phyloP scores from a whole-genome alignment of 495 filamentous ascomycete genomes.

The Annulohypoxylon moriforme region DNA sequence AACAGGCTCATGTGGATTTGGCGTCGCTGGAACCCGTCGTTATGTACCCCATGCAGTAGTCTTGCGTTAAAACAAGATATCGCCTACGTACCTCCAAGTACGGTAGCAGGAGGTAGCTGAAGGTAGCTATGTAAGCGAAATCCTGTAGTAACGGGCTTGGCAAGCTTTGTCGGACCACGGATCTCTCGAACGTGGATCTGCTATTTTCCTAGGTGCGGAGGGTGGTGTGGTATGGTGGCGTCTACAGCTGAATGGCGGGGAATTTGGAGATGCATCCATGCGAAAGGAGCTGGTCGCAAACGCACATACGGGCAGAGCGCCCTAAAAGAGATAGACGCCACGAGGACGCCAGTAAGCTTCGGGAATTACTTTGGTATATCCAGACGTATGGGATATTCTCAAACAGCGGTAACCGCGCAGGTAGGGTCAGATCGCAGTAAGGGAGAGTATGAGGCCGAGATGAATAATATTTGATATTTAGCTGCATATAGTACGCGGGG shows the following conservation, averaged over 20 bases:
- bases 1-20: conserved; percentile 8
- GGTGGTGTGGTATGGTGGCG: conserved; percentile 8
- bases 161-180: conserved; percentile 6
- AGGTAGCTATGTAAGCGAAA: conserved; percentile 6
- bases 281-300: conserved; percentile 20
- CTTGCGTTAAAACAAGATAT: neutral
- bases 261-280: neutral
- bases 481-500: neutral
- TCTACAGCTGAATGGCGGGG: conserved; percentile 23
- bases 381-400: neutral
- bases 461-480: neutral
- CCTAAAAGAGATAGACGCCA: conserved; percentile 24
- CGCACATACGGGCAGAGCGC: conserved; percentile 7
- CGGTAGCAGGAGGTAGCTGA: neutral
- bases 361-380: neutral
- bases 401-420: neutral
- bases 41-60: conserved; percentile 20
- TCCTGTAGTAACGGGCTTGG: neutral
- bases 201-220: neutral
- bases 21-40: neutral
- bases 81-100: neutral
- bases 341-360: conserved; percentile 9
- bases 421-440: neutral
- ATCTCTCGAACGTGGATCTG: conserved; percentile 16
- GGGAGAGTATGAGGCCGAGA: neutral